phyloP scores from a whole-genome alignment of 1,139 yeast genomes.

The Suhomyces guaymorum region DNA sequence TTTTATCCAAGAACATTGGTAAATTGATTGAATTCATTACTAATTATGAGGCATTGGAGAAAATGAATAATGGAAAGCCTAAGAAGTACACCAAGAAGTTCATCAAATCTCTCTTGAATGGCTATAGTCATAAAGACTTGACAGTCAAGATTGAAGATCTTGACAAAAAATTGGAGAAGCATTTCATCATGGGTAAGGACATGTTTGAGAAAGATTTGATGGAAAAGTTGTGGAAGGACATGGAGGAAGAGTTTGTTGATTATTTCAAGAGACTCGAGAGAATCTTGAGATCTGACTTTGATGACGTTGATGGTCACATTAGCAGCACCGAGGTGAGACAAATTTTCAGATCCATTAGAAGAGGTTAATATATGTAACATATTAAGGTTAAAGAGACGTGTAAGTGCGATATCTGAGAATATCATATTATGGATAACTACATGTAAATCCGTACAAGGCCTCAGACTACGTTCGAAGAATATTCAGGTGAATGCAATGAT shows the following conservation, averaged over 20 bases:
- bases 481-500: too few relatives aligned
- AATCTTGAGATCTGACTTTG: slow-evolving; percentile 40
- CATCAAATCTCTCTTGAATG: slow-evolving; percentile 55
- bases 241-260: slow-evolving; percentile 38
- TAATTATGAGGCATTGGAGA: slow-evolving; percentile 58
- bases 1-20: slow-evolving; percentile 51
- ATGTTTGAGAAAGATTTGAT: slow-evolving; percentile 50
- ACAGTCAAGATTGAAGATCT: slow-evolving; percentile 56
- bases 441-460: too few relatives aligned
- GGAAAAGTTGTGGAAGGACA: slow-evolving; percentile 45
- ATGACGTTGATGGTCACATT: slow-evolving; percentile 44
- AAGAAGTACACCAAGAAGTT: slow-evolving; percentile 64
- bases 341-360: slow-evolving; percentile 18
- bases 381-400: too few relatives aligned
- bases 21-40: slow-evolving; percentile 65
- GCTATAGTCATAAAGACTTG: slow-evolving; percentile 62
- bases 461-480: too few relatives aligned
- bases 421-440: too few relatives aligned
- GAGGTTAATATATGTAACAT: too few relatives aligned
- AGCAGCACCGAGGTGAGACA: slow-evolving; percentile 38
- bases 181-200: slow-evolving; percentile 49
- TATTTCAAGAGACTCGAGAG: slow-evolving; percentile 41
- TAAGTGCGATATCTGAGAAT: too few relatives aligned
- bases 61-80: slow-evolving; percentile 50
- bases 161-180: slow-evolving; percentile 57